Evolutionary conservation across 139 green algal genomes (phyloP), one percentile per base, ranked within the genome.

Genomic region (Chloropicon primus): DNA sequence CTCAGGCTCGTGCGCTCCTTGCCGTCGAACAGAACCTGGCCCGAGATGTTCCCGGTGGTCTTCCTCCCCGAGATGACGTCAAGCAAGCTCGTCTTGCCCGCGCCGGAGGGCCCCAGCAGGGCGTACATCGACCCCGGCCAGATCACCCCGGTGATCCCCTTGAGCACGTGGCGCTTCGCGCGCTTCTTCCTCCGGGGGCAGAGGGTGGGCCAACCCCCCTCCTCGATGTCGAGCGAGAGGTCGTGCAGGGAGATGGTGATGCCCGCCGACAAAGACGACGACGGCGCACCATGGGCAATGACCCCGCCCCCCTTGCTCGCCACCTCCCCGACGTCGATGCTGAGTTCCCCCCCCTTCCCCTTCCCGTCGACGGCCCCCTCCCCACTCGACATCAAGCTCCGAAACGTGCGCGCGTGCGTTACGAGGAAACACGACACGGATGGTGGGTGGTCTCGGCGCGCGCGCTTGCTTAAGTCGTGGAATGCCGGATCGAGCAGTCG

Each of bases 1-100:
- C 93, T 92, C 24, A 77, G 74, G 2, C 53, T 74, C 0, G 88
- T 89, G 54, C 90, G 86, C 72, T 80, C 80, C 76, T 92, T 80
- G 24, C 88, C 88, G 17, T 84, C 88, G 84, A 93, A 96, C 22
- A 83, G 27, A 2, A 96, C 75, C 22, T 81, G 75, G 27, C 91
- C 91, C 26, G 84, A 24, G 17, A 84, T 73, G 2, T 79, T 72
- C 24, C 89, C 89, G 53, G 77, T 79, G 0, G 83, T 93, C 76
- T 94, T 94, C 54, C 87, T 83, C 26, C 90, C 86, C 22, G 83
- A 83, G n/a, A 88, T 75, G 21, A 87, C 74, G 54, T 89, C 83
- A 5, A 62, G 41, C 41, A 62, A 62, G 41, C 41, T 62, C 41
- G 41, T 62, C 41, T 62, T 62, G 41, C 41, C 41, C 5, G 41